phyloP scores from a whole-genome alignment of 2,329 filamentous ascomycete species.

The Zasmidium angulare region DNA sequence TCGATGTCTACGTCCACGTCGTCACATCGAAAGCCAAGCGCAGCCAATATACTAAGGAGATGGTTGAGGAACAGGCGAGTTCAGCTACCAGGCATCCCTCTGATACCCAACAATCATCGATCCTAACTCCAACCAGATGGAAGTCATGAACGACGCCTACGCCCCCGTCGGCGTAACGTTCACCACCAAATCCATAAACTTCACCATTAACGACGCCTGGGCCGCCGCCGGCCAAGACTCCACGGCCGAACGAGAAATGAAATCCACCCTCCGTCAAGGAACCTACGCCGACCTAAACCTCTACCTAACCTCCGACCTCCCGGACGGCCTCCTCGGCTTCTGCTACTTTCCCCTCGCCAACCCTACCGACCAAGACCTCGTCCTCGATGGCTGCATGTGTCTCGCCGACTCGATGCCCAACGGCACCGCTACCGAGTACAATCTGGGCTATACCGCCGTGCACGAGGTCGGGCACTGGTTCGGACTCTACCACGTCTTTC shows the following conservation, averaged over 20 bases:
- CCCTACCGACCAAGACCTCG: constrained; percentile 40
- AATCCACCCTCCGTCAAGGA: constrained; percentile 51
- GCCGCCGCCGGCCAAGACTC: constrained; percentile 48
- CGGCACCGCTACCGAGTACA: constrained; percentile 47
- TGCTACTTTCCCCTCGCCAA: constrained; percentile 34
- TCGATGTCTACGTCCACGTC: constrained; percentile 42
- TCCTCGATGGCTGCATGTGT: constrained; percentile 56
- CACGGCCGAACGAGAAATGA: constrained; percentile 45
- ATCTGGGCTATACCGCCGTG: constrained; percentile 43
- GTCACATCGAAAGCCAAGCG: constrained; percentile 37
- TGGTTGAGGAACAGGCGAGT: constrained; percentile 30
- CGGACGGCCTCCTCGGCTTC: constrained; percentile 26
- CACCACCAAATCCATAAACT: constrained; percentile 48
- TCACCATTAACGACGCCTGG: constrained; percentile 54
- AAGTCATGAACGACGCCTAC: constrained; percentile 33
- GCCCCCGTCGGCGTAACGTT: constrained; percentile 44
- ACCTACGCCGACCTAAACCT: constrained; percentile 55
- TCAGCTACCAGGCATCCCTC: constrained; percentile 10
- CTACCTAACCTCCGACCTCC: constrained; percentile 57
- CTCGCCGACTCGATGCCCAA: constrained; percentile 54
- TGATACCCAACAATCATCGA: not conserved
- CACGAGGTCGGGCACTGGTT: constrained; percentile 49
- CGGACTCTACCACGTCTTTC: constrained; percentile 46
- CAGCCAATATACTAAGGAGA: constrained; percentile 37
- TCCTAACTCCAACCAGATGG: constrained; percentile 7